These are phyloP conservation scores for Pichia ethanolica DNA, from an alignment of 805 yeast species.

Conservation along the genomic window DNA sequence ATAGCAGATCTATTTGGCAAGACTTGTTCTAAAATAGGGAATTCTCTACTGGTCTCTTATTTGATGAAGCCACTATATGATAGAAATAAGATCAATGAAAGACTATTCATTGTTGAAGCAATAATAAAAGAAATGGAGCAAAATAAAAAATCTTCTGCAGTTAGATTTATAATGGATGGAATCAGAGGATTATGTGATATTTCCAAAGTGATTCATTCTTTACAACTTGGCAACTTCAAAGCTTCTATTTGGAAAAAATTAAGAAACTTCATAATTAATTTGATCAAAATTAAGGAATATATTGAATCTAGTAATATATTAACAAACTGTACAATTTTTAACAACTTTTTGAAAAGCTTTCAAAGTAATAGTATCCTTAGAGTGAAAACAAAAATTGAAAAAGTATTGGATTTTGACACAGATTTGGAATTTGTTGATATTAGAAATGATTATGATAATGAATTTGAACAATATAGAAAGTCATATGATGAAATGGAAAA, in stretches of 20 bases:
- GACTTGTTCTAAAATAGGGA: constrained; percentile 27
- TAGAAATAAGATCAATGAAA: constrained; percentile 20
- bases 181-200: constrained; percentile 28
- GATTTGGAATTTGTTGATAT: constrained; percentile 24
- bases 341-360: constrained; percentile 11
- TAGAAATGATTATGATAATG: constrained; percentile 23
- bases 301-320: constrained; percentile 4
- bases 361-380: constrained; percentile 8
- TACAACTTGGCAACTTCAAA: constrained; percentile 23
- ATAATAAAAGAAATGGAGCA: constrained; percentile 14
- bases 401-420: constrained; percentile 31
- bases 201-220: constrained; percentile 12
- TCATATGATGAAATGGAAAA: constrained; percentile 29
- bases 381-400: constrained; percentile 17
- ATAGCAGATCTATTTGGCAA: constrained; percentile 18
- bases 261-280: constrained; percentile 16
- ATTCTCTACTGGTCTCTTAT: constrained; percentile 27
- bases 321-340: constrained; percentile 9
- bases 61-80: constrained; percentile 29
- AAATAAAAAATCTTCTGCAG: constrained; percentile 3
- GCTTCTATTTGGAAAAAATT: constrained; percentile 27
- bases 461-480: constrained; percentile 22
- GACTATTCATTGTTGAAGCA: constrained; percentile 24
- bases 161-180: constrained; percentile 16
- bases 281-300: constrained; percentile 13